These are phyloP conservation scores for Lagenidium giganteum DNA, from an alignment of 352 stramenopile genomes.

Conservation along the genomic window DNA sequence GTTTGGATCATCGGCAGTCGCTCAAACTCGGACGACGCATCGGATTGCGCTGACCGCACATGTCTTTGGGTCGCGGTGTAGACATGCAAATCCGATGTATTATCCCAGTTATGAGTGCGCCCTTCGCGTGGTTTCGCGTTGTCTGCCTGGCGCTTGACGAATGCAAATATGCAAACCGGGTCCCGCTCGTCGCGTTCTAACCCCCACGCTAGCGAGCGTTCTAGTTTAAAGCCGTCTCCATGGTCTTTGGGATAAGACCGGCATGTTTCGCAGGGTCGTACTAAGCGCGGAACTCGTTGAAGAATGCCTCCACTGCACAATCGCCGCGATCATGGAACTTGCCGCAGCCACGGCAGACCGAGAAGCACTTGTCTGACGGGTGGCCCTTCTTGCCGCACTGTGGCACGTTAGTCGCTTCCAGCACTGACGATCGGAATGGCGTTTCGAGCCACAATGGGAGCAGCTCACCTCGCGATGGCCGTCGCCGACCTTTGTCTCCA, in stretches of 20 bases:
- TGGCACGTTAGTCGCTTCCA: constrained; percentile 4
- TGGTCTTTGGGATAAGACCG: neutral
- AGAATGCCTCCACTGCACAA: neutral
- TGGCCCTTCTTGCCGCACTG: neutral
- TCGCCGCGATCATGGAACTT: constrained; percentile 1
- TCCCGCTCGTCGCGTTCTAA: constrained; percentile 7
- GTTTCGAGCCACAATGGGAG: constrained; percentile 1
- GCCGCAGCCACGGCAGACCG: constrained; percentile 1
- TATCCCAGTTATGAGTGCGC: no score
- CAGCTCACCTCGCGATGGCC: no score
- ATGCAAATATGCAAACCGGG: constrained; percentile 3
- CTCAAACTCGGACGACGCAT: no score
- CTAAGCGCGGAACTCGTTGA: constrained; percentile 4
- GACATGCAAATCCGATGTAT: no score
- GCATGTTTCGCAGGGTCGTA: constrained; percentile 5
- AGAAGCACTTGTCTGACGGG: constrained; percentile 3
- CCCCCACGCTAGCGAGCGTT: neutral
- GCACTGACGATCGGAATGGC: constrained; percentile 2
- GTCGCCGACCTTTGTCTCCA: no score
- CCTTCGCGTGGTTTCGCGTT: no score
- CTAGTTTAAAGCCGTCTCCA: constrained; percentile 14
- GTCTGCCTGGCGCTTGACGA: no score
- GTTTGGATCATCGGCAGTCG: no score
- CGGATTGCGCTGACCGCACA: no score
- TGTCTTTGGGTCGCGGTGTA: no score